These are phyloP conservation scores for Leishmania amazonensis DNA, from an alignment of 208 protist species.

Conservation along the genomic window DNA sequence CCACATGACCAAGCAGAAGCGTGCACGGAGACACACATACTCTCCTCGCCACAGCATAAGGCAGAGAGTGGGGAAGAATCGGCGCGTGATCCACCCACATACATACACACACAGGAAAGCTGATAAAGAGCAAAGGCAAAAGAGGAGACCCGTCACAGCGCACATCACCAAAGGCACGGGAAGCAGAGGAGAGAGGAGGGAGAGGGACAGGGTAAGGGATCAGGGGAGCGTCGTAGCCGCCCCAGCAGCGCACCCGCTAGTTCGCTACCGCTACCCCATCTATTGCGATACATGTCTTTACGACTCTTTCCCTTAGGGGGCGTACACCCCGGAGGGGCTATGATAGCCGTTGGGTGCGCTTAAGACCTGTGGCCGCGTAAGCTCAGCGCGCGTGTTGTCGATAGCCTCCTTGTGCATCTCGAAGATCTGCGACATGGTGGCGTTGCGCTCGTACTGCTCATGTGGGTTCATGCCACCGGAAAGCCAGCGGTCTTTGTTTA, in stretches of 20 bases:
- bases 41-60: background rate
- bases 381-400: constrained; percentile 58
- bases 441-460: constrained; percentile 77
- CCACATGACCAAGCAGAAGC: background rate
- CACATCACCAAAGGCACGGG: background rate
- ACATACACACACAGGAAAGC: background rate
- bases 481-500: constrained; percentile 61
- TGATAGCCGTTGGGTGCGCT: constrained; percentile 52
- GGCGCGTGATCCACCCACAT: background rate
- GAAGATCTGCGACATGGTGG: constrained; percentile 77
- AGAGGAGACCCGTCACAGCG: background rate
- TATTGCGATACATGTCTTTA: background rate
- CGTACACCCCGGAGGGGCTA: constrained; percentile 60
- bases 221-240: background rate
- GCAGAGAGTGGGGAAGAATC: background rate
- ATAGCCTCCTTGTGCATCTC: constrained; percentile 66
- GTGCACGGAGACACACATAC: background rate
- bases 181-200: constrained; percentile 1
- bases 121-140: background rate
- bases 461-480: constrained; percentile 66
- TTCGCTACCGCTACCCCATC: background rate
- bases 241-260: background rate
- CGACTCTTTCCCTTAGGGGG: constrained; percentile 8
- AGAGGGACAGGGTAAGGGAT: constrained; percentile 5
- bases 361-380: constrained; percentile 63